Evolutionary conservation across 257 asterid genomes (phyloP).

Genomic region (Solanum virginianum): DNA sequence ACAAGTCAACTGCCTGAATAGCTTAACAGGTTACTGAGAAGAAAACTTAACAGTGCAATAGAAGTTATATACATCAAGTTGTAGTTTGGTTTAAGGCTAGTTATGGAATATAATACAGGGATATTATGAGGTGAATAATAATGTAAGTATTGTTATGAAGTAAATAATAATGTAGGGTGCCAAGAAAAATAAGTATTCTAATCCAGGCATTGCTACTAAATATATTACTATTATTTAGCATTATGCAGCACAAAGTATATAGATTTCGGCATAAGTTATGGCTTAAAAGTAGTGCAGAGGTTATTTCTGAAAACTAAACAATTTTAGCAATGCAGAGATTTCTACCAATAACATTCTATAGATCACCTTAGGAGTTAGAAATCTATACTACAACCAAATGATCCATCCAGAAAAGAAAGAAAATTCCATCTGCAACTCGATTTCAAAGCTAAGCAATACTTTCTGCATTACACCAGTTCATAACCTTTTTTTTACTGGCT

Average conservation of each 20-base stretch:
- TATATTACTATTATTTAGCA: neutral
- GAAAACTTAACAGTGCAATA: neutral
- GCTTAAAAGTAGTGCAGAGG: neutral
- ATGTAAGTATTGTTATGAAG: neutral
- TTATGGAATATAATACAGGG: neutral
- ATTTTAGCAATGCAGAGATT: neutral
- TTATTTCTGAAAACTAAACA: neutral
- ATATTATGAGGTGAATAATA: neutral
- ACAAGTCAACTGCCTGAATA: slow-evolving; percentile 83
- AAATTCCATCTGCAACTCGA: neutral
- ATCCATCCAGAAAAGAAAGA: neutral
- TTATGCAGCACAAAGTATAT: neutral
- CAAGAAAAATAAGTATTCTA: neutral
- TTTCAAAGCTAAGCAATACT: neutral
- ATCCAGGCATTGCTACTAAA: neutral
- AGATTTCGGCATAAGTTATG: neutral
- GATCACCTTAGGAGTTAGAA: neutral
- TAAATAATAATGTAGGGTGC: neutral
- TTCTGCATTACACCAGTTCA: neutral
- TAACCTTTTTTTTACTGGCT: neutral
- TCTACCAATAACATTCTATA: neutral
- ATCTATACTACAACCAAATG: neutral
- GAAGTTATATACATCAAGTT: neutral
- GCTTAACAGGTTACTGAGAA: neutral
- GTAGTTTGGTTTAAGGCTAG: neutral